Conservation (phyloP, 129 eudicot genomes). For the Flaveria linearis region DNA sequence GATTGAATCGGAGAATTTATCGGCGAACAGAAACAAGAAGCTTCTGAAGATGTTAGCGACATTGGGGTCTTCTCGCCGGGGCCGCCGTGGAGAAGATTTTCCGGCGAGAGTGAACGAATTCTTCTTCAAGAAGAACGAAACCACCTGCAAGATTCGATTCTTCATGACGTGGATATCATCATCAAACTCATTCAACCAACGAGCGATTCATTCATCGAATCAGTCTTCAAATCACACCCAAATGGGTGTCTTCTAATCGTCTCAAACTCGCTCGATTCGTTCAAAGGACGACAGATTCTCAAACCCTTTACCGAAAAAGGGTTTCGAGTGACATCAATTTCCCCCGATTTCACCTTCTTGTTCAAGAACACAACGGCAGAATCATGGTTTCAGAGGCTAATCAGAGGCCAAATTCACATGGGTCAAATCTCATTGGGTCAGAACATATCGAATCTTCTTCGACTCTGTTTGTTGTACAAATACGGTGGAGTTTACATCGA, state of each 20-base stretch:
- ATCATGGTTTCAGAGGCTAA: constrained; percentile 55
- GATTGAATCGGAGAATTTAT: constrained; percentile 31
- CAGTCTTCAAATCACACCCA: constrained; percentile 69
- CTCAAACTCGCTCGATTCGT: constrained; percentile 70
- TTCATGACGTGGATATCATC: constrained; percentile 97
- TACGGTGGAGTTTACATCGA: constrained; percentile 89
- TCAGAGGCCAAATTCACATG: constrained; percentile 49
- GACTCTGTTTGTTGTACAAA: constrained; percentile 69
- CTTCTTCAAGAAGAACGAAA: constrained; percentile 24
- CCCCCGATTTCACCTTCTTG: constrained; percentile 65
- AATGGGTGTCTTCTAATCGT: constrained; percentile 71
- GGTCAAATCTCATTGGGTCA: constrained; percentile 80
- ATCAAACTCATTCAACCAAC: constrained; percentile 52
- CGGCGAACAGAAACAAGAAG: constrained; percentile 23
- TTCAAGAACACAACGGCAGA: constrained; percentile 75
- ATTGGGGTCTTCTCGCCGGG: constrained; percentile 18
- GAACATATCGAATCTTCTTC: constrained; percentile 77
- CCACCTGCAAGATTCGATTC: constrained; percentile 58
- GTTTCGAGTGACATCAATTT: constrained; percentile 54
- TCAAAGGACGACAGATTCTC: constrained; percentile 48
- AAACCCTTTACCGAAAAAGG: constrained; percentile 59
- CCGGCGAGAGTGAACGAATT: constrained; percentile 45
- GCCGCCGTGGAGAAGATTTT: constrained; percentile 37
- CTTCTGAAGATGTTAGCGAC: constrained; percentile 27
- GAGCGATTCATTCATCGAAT: constrained; percentile 58